A percentile compares a stretch with the other conserved stretches of the same genome.
Conservation (phyloP, 148 eudicot species). For the Dianthus caryophyllus region DNA sequence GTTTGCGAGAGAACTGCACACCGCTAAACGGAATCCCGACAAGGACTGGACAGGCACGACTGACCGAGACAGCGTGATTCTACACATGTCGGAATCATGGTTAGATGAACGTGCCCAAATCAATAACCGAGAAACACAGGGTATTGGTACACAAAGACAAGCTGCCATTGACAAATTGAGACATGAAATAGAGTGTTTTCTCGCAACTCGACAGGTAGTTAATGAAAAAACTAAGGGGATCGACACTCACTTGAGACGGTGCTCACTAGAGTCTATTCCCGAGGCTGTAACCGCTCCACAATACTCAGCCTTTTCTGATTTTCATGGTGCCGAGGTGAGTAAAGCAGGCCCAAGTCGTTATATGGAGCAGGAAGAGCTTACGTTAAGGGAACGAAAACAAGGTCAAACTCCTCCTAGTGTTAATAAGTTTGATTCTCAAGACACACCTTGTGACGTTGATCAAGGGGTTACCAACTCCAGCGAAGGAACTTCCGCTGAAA, state of each 20-base stretch:
- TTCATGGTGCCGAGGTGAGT: slow-evolving; percentile 51
- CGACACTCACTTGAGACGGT: slow-evolving; percentile 39
- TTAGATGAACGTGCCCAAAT: slow-evolving; percentile 77
- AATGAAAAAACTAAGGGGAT: slow-evolving; percentile 19
- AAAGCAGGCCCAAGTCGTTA: slow-evolving; percentile 31
- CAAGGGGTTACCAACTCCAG: slow-evolving; percentile 7
- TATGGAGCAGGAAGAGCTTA: slow-evolving; percentile 29
- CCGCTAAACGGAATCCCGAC: slow-evolving; percentile 47
- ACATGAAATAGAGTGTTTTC: slow-evolving; percentile 66
- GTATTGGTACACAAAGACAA: slow-evolving; percentile 11
- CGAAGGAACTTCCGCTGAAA: slow-evolving; percentile 36
- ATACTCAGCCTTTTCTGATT: slow-evolving; percentile 50
- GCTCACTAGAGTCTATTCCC: slow-evolving; percentile 75
- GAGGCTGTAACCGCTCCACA: slow-evolving; percentile 60
- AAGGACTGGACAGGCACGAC: slow-evolving; percentile 37
- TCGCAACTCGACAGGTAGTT: slow-evolving; percentile 35
- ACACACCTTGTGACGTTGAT: slow-evolving; percentile 20
- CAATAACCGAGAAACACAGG: slow-evolving; percentile 36
- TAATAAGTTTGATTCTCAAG: slow-evolving; percentile 32
- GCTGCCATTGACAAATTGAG: slow-evolving; percentile 55
- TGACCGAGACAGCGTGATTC: slow-evolving; percentile 43
- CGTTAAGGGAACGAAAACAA: slow-evolving; percentile 29
- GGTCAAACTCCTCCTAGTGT: slow-evolving; percentile 38
- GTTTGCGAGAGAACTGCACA: slow-evolving; percentile 52
- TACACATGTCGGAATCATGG: slow-evolving; percentile 88